These are phyloP conservation scores for Botrytis sinoallii DNA, from an alignment of 2,329 filamentous ascomycete genomes.

Conservation along the genomic window DNA sequence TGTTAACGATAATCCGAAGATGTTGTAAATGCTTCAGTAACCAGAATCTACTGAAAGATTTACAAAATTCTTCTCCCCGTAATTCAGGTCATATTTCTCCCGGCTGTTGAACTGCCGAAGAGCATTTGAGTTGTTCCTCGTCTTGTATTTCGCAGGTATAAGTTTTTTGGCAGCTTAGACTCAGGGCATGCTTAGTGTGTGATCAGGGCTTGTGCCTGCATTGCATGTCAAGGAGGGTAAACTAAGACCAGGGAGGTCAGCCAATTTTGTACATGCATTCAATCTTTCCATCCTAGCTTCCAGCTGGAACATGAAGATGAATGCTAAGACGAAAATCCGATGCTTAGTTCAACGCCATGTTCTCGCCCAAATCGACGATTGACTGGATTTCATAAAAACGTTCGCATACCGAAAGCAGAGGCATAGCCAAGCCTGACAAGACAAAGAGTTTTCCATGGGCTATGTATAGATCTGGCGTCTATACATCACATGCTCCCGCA, in stretches of 20 bases:
- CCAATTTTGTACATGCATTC: not conserved
- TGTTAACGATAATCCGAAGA: not conserved
- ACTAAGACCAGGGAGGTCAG: not conserved
- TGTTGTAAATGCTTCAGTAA: not conserved
- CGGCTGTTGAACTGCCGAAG: not conserved
- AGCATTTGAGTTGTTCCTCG: not conserved
- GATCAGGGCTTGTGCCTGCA: constrained; percentile 5
- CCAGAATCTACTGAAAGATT: not conserved
- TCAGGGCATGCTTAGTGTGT: not conserved
- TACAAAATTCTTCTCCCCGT: not conserved
- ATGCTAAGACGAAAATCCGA: not conserved
- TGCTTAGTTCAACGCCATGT: not conserved
- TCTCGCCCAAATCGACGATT: not conserved
- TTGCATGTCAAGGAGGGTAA: not conserved
- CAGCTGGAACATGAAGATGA: not conserved
- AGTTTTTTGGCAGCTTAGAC: not conserved
- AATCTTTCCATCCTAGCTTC: not conserved
- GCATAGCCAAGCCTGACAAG: not conserved
- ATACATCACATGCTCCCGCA: not conserved
- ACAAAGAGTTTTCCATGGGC: not conserved
- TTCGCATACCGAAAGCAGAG: not conserved
- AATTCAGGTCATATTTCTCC: not conserved
- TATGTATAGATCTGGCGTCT: not conserved
- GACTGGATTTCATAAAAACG: not conserved
- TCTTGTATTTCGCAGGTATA: not conserved